Evolutionary conservation across 1,284 basidiomycete species (phyloP).

Genomic region (Pseudozyma sp.): DNA sequence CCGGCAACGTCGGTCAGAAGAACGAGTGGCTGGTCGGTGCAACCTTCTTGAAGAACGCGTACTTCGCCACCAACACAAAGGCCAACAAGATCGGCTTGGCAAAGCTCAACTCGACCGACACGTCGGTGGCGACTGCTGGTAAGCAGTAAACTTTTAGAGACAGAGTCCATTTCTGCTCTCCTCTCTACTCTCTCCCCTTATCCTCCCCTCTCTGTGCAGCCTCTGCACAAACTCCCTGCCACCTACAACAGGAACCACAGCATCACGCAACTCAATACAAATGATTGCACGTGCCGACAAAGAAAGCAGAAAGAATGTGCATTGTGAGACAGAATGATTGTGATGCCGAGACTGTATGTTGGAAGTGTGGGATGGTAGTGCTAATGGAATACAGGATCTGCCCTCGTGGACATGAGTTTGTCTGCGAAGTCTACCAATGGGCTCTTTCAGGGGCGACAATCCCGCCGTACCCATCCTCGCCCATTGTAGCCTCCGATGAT

Average conservation of each 20-base stretch:
- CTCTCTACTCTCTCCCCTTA: neutral
- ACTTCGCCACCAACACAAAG: slow-evolving; percentile 77
- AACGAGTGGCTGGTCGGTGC: slow-evolving; percentile 77
- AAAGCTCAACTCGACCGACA: slow-evolving; percentile 37
- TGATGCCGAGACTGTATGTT: neutral
- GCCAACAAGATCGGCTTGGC: slow-evolving; percentile 80
- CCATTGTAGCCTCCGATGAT: neutral
- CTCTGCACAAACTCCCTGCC: no score
- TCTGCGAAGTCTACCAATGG: slow-evolving; percentile 3
- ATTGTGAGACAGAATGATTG: neutral
- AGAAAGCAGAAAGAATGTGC: neutral
- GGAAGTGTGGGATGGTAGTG: no score
- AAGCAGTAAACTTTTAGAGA: neutral
- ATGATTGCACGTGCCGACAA: no score
- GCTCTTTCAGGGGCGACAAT: slow-evolving; percentile 14
- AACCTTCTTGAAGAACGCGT: slow-evolving; percentile 68
- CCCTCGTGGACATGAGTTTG: no score
- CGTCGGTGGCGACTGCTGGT: slow-evolving; percentile 1
- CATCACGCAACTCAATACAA: no score
- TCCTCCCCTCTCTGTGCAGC: neutral
- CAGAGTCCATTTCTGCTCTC: slow-evolving; percentile 1
- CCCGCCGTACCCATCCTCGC: neutral
- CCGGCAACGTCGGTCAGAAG: slow-evolving; percentile 71
- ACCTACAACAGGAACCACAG: no score
- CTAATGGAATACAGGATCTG: neutral